These are phyloP conservation scores for Leptodermis oblonga DNA, from an alignment of 257 asterid species.

Conservation along the genomic window DNA sequence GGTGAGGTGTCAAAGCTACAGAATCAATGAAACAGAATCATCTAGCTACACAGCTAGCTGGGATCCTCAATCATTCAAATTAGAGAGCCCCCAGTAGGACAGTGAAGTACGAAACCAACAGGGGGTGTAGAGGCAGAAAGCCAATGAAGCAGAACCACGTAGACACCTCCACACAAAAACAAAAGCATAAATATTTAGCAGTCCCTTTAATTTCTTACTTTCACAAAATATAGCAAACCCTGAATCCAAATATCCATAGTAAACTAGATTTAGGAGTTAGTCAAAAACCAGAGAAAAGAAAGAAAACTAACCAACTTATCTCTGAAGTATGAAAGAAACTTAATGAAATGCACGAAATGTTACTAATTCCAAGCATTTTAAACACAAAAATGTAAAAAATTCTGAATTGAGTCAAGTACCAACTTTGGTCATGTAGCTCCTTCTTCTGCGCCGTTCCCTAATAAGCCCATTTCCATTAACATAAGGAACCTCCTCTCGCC, in stretches of 20 bases:
- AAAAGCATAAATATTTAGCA: conserved; percentile 66
- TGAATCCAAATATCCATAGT: conserved; percentile 30
- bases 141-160: conserved; percentile 87
- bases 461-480: conserved; percentile 77
- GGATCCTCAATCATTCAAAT: too few relatives aligned
- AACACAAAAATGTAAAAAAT: conserved; percentile 44
- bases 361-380: conserved; percentile 56
- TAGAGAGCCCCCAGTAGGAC: too few relatives aligned
- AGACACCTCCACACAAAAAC: conserved; percentile 84
- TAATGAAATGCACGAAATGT: conserved; percentile 72
- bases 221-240: conserved; percentile 37
- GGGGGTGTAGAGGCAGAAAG: conserved; percentile 78
- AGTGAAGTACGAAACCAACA: too few relatives aligned
- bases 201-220: too few relatives aligned
- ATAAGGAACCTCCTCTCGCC: conserved; percentile 64
- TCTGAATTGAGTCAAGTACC: too few relatives aligned
- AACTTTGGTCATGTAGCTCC: conserved; percentile 52
- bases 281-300: conserved; percentile 21
- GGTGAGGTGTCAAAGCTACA: conserved; percentile 56
- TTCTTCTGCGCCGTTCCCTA: conserved; percentile 75
- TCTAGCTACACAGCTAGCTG: conserved; percentile 75
- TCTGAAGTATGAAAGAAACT: too few relatives aligned
- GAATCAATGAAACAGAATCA: conserved; percentile 77
- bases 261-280: conserved; percentile 16
- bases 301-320: conserved; percentile 44